These are phyloP conservation scores for Phtheirospermum japonicum DNA, from an alignment of 257 asterid species.

Conservation along the genomic window DNA sequence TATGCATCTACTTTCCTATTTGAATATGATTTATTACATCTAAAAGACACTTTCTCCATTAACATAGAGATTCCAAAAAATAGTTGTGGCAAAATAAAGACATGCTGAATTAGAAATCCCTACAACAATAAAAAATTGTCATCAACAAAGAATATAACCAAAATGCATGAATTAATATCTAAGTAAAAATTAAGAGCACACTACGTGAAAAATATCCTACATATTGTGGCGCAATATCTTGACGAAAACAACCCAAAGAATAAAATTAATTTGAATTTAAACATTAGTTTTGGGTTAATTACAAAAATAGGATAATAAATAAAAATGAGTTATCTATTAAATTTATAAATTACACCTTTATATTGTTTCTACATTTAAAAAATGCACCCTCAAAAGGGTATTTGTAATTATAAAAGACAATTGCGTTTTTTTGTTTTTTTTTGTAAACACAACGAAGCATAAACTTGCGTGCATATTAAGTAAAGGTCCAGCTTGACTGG, in stretches of 20 bases:
- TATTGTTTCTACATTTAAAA: too few species aligned
- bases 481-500: slow-evolving; percentile 94
- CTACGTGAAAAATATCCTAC: slow-evolving; percentile 94
- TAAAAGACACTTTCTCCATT: slow-evolving; percentile 89
- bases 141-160: background rate
- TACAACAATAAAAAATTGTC: slow-evolving; percentile 20
- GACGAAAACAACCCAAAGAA: slow-evolving; percentile 31
- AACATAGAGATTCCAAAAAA: slow-evolving; percentile 81
- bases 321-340: too few species aligned
- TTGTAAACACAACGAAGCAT: too few species aligned
- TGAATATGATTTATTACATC: slow-evolving; percentile 4
- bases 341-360: background rate
- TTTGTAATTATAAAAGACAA: background rate
- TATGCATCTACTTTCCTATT: background rate
- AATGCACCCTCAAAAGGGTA: too few species aligned
- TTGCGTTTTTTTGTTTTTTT: too few species aligned
- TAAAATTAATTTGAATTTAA: background rate
- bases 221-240: slow-evolving; percentile 90
- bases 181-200: background rate
- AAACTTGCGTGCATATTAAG: slow-evolving; percentile 86
- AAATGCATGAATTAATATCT: background rate
- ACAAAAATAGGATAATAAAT: too few species aligned
- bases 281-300: background rate
- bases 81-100: slow-evolving; percentile 72
- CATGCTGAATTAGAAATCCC: slow-evolving; percentile 94